Conservation (phyloP, 257 asterid genomes). For the Penstemon davidsonii region DNA sequence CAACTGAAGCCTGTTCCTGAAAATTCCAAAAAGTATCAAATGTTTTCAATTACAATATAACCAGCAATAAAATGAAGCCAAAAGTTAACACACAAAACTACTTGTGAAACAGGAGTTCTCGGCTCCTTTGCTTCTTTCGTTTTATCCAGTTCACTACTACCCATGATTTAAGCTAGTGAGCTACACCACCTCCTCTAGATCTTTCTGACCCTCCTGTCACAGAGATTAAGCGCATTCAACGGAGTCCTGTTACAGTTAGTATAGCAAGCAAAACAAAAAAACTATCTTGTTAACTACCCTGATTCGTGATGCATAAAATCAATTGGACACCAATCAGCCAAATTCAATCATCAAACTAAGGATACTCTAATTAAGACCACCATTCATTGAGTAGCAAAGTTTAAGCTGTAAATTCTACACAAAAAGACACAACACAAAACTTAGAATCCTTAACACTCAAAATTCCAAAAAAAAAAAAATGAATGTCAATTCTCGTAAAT, state of each 20-base stretch:
- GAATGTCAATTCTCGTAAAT: not conserved
- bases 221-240: not conserved
- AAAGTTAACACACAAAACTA: conserved; percentile 8
- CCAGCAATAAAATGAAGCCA: conserved; percentile 2
- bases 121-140: conserved; percentile 77
- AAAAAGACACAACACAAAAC: not conserved
- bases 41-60: not conserved
- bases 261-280: conserved; percentile 1
- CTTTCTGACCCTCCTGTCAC: conserved; percentile 42
- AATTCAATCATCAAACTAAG: conserved; percentile 5
- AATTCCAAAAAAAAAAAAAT: not conserved
- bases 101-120: conserved; percentile 72
- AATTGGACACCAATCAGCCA: not conserved
- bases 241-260: not conserved
- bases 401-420: conserved; percentile 1
- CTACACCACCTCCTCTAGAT: conserved; percentile 31
- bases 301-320: not conserved
- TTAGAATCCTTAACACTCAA: conserved; percentile 1
- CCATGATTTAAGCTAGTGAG: conserved; percentile 54
- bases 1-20: conserved; percentile 74
- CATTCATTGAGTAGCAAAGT: not conserved
- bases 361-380: not conserved
- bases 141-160: conserved; percentile 79
- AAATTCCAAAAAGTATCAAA: conserved; percentile 5
- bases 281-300: not conserved